Conservation (phyloP, 2,329 filamentous ascomycete genomes). For the Venturia asperata region DNA sequence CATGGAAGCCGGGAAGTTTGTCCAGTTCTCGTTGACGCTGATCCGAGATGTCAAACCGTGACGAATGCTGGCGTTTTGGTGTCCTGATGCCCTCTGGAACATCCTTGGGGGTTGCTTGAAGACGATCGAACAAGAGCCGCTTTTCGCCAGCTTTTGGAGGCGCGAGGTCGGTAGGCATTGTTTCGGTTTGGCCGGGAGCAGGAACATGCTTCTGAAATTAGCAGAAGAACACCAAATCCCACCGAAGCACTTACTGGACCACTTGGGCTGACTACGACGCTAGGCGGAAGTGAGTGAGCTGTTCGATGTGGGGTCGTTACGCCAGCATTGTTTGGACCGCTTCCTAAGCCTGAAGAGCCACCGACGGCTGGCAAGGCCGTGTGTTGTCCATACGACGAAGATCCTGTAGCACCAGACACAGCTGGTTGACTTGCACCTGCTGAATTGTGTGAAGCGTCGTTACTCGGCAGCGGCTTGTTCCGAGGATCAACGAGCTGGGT, state of each 20-base stretch:
- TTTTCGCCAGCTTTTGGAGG: conserved; percentile 89
- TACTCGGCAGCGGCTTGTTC: conserved; percentile 64
- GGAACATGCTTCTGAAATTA: conserved; percentile 64
- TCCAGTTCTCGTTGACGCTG: conserved; percentile 83
- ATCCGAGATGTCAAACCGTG: conserved; percentile 93
- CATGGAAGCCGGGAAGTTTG: conserved; percentile 95
- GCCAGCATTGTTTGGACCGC: conserved; percentile 23
- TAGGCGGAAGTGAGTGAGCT: conserved; percentile 62
- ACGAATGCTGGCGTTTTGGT: conserved; percentile 94
- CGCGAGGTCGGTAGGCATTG: conserved; percentile 94
- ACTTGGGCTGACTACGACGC: conserved; percentile 90
- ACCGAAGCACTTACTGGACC: conserved; percentile 61
- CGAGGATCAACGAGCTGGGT: conserved; percentile 78
- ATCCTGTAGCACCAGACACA: conserved; percentile 27
- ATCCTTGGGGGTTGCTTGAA: conserved; percentile 92
- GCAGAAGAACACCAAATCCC: neutral
- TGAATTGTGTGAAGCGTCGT: conserved; percentile 28
- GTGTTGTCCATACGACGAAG: conserved; percentile 29
- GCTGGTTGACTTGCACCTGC: conserved; percentile 28
- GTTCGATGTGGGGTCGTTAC: conserved; percentile 56
- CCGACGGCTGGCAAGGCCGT: conserved; percentile 18
- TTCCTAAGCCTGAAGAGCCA: neutral
- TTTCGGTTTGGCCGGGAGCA: conserved; percentile 87
- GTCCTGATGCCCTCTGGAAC: conserved; percentile 92
- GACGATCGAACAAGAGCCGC: conserved; percentile 77